Base-by-base conservation (phyloP, 495 filamentous ascomycete species). In the Monascus purpureus region DNA sequence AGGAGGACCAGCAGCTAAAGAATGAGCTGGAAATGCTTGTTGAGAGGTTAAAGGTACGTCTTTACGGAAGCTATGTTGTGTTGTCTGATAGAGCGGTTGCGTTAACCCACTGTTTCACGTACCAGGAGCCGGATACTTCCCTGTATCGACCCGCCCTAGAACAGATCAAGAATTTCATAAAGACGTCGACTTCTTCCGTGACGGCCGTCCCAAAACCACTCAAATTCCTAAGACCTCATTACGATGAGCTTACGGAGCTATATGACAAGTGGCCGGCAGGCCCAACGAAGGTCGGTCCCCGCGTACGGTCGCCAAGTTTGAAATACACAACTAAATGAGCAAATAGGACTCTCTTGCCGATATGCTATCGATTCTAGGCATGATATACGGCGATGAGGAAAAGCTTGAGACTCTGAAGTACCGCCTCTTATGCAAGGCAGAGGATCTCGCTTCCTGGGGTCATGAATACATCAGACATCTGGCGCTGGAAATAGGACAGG, bases 181-280 rank as follows among this genome's bases (percentile, higher is more conserved):
- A 93, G 62, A 99, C 92, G 25, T 93, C 90, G 25, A 99, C 90
- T 25, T 93, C 83, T 24, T 99, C 90, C 8, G 96, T 99, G 90
- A 99, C 90, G 13, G 90, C 90, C 25, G 88, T 99, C 34, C 90
- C 90, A 1, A 96, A 96, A 61, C 90, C 90, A 24, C 72, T 99
- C 35, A 99, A 99, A 55, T 96, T 99, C 56, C 72, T 99, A 33
- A 72, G 92, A 55, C 90, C 90, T 32, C 86, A 99, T 52, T 96
- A 93, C 52, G 78, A 83, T 60, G 73, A 78, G 20, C 66, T 99
- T 49, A 78, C 77, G 14, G 77, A 75, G 47, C 64, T 82, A 9
- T 93, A 94, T 64, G 87, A 94, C 26, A 63, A 77, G 45, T 99
- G 90, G 90, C 67, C 75, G 13, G 67, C 68, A 13, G 80, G 84